Evolutionary conservation across 345 rosid genomes (phyloP), one percentile per base, ranked within the genome.

Genomic region (Euphorbia peplus): DNA sequence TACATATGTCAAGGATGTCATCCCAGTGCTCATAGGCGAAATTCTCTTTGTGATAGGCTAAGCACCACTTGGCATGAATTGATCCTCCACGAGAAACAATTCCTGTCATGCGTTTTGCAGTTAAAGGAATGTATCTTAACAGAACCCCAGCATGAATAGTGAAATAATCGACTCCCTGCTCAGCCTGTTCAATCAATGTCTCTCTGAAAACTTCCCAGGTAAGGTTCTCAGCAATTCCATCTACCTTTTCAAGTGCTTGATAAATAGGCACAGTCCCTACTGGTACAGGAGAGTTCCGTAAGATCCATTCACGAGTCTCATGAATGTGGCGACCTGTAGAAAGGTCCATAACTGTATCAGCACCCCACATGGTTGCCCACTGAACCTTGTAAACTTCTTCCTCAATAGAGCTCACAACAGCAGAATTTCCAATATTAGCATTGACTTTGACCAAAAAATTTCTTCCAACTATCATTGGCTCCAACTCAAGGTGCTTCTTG

Each of bases 301-400:
- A 71, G 68, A 95, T 88, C 99, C 97, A 92, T 65, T 92, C 99
- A 13, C 96, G 93, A 16, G 99, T 92, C 85, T 92, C 99, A 26
- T 95, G 99, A 65, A 95, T 95, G 81, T 95, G 98, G 70, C 93
- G 93, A 19, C 98, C 99, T 10, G 97, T 95, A 6, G 99, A 95
- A 61, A 95, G 92, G 75, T 95, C 99, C 99, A 95, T 95, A 70
- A 95, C 90, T 22, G 98, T 95, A 72, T 92, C 98, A 14, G 95
- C 98, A 79, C 99, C 97, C 97, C 99, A 92, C 96, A 90, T 90
- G 18, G 97, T 95, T 35, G 99, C 99, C 99, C 99, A 95, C n/a
- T 89, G 98, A 75, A 92, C 97, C 82, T 95, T 95, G 58, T 92
- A 92, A 48, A 95, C 98, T 81, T 95, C 99, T 65, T 95, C 99